Evolutionary conservation across 176 grass and related monocot genomes (phyloP).

Genomic region (Raddia guianensis): DNA sequence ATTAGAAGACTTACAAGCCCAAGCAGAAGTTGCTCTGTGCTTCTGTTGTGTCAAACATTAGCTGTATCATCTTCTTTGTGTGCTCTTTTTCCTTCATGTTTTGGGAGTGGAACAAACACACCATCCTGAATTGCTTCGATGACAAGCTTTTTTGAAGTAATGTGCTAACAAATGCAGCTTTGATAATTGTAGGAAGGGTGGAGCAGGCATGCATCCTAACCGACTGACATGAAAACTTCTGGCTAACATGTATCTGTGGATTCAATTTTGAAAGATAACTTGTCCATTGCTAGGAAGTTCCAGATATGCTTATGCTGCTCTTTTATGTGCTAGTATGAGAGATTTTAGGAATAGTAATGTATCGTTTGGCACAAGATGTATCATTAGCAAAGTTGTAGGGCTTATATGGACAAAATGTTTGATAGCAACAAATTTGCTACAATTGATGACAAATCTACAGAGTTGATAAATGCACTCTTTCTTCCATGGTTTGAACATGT

Average conservation of each 20-base stretch:
- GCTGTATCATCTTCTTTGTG: slow-evolving; percentile 20
- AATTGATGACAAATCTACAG: neutral
- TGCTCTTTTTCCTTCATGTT: neutral
- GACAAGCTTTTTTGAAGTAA: slow-evolving; percentile 18
- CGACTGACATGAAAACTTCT: neutral
- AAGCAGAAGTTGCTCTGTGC: slow-evolving; percentile 89
- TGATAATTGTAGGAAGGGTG: slow-evolving; percentile 7
- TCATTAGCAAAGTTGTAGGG: neutral
- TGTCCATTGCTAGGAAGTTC: neutral
- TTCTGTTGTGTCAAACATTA: slow-evolving; percentile 85
- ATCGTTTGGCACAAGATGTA: neutral
- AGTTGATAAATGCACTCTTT: neutral
- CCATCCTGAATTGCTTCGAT: slow-evolving; percentile 27
- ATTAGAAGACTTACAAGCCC: slow-evolving; percentile 82
- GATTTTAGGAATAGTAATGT: neutral
- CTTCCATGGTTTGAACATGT: neutral
- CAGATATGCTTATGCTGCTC: neutral
- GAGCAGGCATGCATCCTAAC: slow-evolving; percentile 29
- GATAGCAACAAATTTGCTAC: neutral
- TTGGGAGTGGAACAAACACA: slow-evolving; percentile 10
- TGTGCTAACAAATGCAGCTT: slow-evolving; percentile 9
- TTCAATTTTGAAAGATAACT: slow-evolving; percentile 14
- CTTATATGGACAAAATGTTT: neutral
- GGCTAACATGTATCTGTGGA: neutral
- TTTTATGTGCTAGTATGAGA: neutral